Evolutionary conservation across 768 basidiomycete species (phyloP).

Genomic region (Boletus fagicola): DNA sequence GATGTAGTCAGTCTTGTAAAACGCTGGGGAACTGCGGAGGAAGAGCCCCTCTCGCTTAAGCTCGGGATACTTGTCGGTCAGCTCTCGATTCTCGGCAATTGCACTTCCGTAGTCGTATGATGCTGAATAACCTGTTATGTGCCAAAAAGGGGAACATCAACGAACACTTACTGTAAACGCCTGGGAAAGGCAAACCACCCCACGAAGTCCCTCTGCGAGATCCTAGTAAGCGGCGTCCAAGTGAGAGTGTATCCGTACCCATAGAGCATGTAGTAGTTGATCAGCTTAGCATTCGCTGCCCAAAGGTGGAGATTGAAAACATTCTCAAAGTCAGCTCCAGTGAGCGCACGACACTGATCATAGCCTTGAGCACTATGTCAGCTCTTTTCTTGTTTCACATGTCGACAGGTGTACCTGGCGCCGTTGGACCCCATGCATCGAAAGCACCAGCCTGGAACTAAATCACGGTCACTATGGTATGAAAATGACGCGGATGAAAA

Average conservation of each 20-base stretch:
- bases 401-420: constrained; percentile 48
- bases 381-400: neutral
- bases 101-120: constrained; percentile 83
- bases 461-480: constrained; percentile 15
- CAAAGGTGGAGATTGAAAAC: constrained; percentile 79
- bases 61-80: constrained; percentile 71
- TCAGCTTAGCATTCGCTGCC: constrained; percentile 79
- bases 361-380: constrained; percentile 46
- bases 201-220: constrained; percentile 73
- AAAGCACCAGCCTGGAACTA: constrained; percentile 75
- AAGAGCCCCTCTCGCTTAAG: constrained; percentile 78
- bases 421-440: constrained; percentile 77
- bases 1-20: constrained; percentile 77
- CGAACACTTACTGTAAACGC: constrained; percentile 53
- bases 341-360: constrained; percentile 58
- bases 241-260: constrained; percentile 44
- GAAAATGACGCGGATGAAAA: neutral
- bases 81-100: constrained; percentile 62
- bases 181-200: constrained; percentile 78
- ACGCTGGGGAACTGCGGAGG: constrained; percentile 73
- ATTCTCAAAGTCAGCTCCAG: constrained; percentile 70
- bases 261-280: constrained; percentile 85
- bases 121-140: constrained; percentile 21
- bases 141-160: neutral
- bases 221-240: neutral